phyloP scores from a whole-genome alignment of 176 grass and related monocot species.

The Phoenix dactylifera region DNA sequence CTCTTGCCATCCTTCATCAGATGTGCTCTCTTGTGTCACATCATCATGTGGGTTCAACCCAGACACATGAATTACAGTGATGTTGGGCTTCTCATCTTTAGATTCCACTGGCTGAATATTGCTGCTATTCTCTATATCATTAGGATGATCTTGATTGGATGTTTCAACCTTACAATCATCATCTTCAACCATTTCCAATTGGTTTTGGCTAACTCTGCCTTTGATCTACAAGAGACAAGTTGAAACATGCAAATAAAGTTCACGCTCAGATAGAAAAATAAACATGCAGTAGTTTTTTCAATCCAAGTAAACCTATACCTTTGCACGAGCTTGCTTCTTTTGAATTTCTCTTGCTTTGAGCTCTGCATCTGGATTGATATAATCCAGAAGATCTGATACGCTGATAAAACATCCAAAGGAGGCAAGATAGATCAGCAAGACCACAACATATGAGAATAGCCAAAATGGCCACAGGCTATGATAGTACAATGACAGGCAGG shows the following conservation, averaged over 20 bases:
- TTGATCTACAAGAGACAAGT: constrained; percentile 48
- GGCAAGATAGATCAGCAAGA: constrained; percentile 27
- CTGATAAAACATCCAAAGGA: constrained; percentile 31
- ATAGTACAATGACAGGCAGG: background rate
- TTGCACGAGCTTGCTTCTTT: constrained; percentile 93
- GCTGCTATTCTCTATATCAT: constrained; percentile 56
- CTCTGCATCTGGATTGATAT: constrained; percentile 94
- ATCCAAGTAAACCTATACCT: constrained; percentile 40
- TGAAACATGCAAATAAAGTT: constrained; percentile 24
- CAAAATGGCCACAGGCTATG: constrained; percentile 12
- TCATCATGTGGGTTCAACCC: constrained; percentile 24
- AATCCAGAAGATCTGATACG: constrained; percentile 97
- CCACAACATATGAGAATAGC: constrained; percentile 4
- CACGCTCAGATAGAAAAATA: constrained; percentile 19
- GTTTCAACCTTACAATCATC: constrained; percentile 46
- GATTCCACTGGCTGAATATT: constrained; percentile 36
- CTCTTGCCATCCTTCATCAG: constrained; percentile 93
- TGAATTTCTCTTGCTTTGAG: constrained; percentile 88
- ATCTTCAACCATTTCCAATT: constrained; percentile 53
- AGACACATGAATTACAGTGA: constrained; percentile 29
- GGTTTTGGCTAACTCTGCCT: constrained; percentile 50
- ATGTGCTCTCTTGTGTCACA: constrained; percentile 49
- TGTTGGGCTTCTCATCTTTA: constrained; percentile 47
- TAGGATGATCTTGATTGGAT: constrained; percentile 40
- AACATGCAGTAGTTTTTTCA: background rate